Evolutionary conservation across 2,329 filamentous ascomycete genomes (phyloP).

Genomic region (Clonostachys chloroleuca): DNA sequence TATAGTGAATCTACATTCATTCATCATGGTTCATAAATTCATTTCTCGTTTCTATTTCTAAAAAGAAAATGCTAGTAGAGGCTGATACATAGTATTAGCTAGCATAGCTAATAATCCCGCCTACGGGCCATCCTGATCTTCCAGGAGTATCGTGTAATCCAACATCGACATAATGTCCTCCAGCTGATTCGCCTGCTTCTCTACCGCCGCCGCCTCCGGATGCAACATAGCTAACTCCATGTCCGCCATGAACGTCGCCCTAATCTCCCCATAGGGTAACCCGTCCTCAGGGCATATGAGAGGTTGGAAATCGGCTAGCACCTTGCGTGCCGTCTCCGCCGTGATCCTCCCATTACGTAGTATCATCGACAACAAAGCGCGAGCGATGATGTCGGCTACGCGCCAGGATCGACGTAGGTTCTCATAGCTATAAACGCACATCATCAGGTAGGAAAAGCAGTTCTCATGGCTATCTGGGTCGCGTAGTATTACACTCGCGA

Average conservation of each 20-base stretch:
- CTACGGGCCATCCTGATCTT: too few species aligned
- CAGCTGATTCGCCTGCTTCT: constrained; percentile 21
- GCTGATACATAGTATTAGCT: too few species aligned
- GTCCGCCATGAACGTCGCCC: constrained; percentile 26
- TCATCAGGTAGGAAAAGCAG: constrained; percentile 26
- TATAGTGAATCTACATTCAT: too few species aligned
- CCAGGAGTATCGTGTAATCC: constrained; percentile 11
- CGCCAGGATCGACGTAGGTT: constrained; percentile 24
- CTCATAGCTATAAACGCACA: constrained; percentile 31
- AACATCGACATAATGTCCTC: constrained; percentile 19
- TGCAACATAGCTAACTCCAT: constrained; percentile 20
- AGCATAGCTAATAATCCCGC: too few species aligned
- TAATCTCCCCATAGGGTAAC: constrained; percentile 7
- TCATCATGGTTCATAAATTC: too few species aligned
- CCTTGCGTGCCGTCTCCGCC: constrained; percentile 12
- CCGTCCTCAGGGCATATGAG: too few species aligned
- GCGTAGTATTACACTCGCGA: constrained; percentile 28
- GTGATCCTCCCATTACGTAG: constrained; percentile 23
- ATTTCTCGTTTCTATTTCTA: too few species aligned
- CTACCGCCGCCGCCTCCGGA: constrained; percentile 19
- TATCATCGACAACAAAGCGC: constrained; percentile 26
- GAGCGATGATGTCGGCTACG: constrained; percentile 24
- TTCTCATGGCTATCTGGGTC: constrained; percentile 10
- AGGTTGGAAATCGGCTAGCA: constrained; percentile 18
- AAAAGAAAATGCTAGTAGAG: too few species aligned